Evolutionary conservation across 2,329 filamentous ascomycete genomes (phyloP).

Genomic region (Metarhizium album): DNA sequence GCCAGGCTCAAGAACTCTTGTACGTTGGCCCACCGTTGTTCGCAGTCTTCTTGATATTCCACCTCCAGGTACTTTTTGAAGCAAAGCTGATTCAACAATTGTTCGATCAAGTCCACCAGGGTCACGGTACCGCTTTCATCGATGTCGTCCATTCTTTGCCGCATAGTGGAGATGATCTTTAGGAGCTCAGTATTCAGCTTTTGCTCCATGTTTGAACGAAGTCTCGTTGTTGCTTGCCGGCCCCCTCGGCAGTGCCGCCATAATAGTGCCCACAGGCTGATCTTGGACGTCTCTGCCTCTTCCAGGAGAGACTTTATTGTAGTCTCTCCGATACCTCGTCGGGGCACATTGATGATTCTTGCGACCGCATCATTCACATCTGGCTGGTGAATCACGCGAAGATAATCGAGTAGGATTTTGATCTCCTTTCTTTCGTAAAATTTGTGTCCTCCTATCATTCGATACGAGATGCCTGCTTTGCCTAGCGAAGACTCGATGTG

Average conservation of each 20-base stretch:
- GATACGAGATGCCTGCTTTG: slow-evolving; percentile 73
- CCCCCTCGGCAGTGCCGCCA: slow-evolving; percentile 41
- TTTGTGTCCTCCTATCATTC: slow-evolving; percentile 80
- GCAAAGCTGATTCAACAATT: slow-evolving; percentile 51
- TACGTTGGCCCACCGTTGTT: slow-evolving; percentile 77
- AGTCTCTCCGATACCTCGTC: slow-evolving; percentile 67
- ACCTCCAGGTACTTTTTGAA: slow-evolving; percentile 66
- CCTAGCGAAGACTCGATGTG: slow-evolving; percentile 78
- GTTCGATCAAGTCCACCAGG: slow-evolving; percentile 39
- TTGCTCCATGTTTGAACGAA: slow-evolving; percentile 40
- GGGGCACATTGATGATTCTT: slow-evolving; percentile 75
- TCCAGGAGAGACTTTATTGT: slow-evolving; percentile 65
- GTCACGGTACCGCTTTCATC: slow-evolving; percentile 18
- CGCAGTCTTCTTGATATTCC: slow-evolving; percentile 62
- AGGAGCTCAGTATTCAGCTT: slow-evolving; percentile 42
- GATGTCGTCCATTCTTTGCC: slow-evolving; percentile 18
- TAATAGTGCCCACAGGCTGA: slow-evolving; percentile 69
- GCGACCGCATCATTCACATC: slow-evolving; percentile 79
- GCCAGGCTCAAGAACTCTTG: slow-evolving; percentile 79
- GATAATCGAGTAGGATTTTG: slow-evolving; percentile 77
- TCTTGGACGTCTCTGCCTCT: slow-evolving; percentile 60
- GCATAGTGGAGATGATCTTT: slow-evolving; percentile 26
- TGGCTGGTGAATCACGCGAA: slow-evolving; percentile 74
- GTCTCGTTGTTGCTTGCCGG: slow-evolving; percentile 35
- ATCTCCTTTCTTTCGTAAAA: slow-evolving; percentile 92